Conservation (phyloP, 768 basidiomycete genomes). For the Hysterangium stoloniferum region DNA sequence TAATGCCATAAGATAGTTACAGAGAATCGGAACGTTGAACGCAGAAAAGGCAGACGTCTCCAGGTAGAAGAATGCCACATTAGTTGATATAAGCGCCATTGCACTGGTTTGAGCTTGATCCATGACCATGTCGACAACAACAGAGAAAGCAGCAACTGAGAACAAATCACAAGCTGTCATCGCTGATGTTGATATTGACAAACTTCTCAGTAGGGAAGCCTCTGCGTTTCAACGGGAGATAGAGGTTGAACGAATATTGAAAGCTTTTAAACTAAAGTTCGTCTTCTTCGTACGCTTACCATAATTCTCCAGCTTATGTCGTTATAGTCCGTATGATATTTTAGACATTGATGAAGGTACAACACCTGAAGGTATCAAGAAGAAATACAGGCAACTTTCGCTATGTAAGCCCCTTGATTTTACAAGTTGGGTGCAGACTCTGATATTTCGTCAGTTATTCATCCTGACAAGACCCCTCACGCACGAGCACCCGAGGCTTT, state of each 20-base stretch:
- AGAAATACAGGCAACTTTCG: slow-evolving; percentile 77
- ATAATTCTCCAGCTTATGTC: background rate
- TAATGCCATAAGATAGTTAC: background rate
- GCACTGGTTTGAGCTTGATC: too few relatives aligned
- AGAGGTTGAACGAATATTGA: slow-evolving; percentile 86
- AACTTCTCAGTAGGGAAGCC: slow-evolving; percentile 70
- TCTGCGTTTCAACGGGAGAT: slow-evolving; percentile 81
- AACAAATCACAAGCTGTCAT: slow-evolving; percentile 11
- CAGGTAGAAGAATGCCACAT: slow-evolving; percentile 1
- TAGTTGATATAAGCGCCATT: slow-evolving; percentile 4
- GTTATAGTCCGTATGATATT: slow-evolving; percentile 82
- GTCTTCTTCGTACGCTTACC: slow-evolving; percentile 19
- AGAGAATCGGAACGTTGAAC: background rate
- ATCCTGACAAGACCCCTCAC: slow-evolving; percentile 96
- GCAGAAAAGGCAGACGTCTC: background rate
- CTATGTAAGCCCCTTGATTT: slow-evolving; percentile 53
- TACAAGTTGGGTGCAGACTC: too few relatives aligned
- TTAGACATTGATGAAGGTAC: slow-evolving; percentile 68
- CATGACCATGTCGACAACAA: slow-evolving; percentile 7
- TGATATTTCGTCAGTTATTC: slow-evolving; percentile 60
- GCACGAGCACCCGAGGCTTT: slow-evolving; percentile 86
- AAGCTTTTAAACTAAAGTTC: slow-evolving; percentile 94
- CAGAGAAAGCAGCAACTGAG: background rate
- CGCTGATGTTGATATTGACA: slow-evolving; percentile 61
- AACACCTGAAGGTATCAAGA: slow-evolving; percentile 81